These are phyloP conservation scores for Suhomyces anneliseae DNA, from an alignment of 1,139 yeast genomes.

Conservation along the genomic window DNA sequence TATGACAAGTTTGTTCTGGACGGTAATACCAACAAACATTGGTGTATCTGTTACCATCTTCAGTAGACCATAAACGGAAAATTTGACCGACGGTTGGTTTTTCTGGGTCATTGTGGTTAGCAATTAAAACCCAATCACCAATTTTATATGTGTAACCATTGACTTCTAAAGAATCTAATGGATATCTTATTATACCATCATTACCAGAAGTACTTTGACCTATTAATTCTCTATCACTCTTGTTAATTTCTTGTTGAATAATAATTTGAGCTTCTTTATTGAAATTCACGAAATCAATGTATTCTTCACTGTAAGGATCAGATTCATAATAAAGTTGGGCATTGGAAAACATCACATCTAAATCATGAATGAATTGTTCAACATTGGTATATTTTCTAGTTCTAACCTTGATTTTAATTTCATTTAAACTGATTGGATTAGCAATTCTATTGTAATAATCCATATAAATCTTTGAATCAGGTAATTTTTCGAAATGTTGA, in stretches of 20 bases:
- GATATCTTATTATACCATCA: constrained; percentile 61
- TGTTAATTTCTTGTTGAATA: constrained; percentile 69
- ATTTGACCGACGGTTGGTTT: constrained; percentile 94
- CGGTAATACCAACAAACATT: constrained; percentile 98
- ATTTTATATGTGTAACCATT: constrained; percentile 75
- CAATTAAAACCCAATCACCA: constrained; percentile 93
- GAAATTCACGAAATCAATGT: constrained; percentile 59
- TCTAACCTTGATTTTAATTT: constrained; percentile 79
- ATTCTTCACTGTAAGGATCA: constrained; percentile 56
- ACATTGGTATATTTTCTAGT: constrained; percentile 79
- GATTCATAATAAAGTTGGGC: constrained; percentile 62
- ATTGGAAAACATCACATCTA: constrained; percentile 72
- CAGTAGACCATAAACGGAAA: constrained; percentile 85
- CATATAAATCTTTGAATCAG: constrained; percentile 65
- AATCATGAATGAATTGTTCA: constrained; percentile 73
- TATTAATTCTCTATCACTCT: constrained; percentile 79
- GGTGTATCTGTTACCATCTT: constrained; percentile 82
- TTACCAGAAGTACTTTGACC: constrained; percentile 62
- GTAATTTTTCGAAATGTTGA: constrained; percentile 76
- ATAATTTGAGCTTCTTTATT: constrained; percentile 62
- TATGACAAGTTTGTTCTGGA: constrained; percentile 96
- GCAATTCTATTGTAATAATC: constrained; percentile 65
- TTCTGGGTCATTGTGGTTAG: constrained; percentile 81
- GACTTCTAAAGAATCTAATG: constrained; percentile 72
- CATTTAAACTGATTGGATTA: constrained; percentile 79